Percentiles rank a stretch among this genome's conserved stretches.
Evolutionary conservation across 2,329 filamentous ascomycete genomes (phyloP).

Genomic region (Colletotrichum costaricense): DNA sequence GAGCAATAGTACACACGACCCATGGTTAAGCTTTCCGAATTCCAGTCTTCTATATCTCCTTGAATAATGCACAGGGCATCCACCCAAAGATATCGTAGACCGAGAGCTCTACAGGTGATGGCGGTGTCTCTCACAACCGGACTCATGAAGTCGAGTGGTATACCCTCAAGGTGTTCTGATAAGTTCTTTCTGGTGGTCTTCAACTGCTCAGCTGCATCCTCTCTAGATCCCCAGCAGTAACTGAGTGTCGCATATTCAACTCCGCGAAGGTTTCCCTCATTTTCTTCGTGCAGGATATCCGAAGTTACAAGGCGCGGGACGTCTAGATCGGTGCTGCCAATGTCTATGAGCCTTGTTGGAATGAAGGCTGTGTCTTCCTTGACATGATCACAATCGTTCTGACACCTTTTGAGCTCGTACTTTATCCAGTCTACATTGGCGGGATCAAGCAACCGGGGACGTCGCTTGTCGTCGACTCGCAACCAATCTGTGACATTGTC

Average conservation of each 20-base stretch:
- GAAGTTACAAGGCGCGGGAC: background rate
- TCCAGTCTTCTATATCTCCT: slow-evolving; percentile 38
- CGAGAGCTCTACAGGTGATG: slow-evolving; percentile 26
- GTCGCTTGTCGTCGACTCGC: background rate
- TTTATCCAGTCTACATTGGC: background rate
- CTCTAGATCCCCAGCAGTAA: slow-evolving; percentile 9
- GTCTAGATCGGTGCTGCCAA: background rate
- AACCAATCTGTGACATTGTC: background rate
- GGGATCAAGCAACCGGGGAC: background rate
- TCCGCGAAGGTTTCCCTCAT: background rate
- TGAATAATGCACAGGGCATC: slow-evolving; percentile 46
- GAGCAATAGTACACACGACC: slow-evolving; percentile 14
- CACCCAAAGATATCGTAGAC: slow-evolving; percentile 43
- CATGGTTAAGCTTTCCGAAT: slow-evolving; percentile 5
- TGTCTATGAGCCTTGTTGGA: slow-evolving; percentile 3
- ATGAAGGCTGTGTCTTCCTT: background rate
- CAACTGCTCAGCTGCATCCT: background rate
- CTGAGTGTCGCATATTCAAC: slow-evolving; percentile 3
- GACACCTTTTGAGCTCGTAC: background rate
- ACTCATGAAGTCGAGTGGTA: background rate
- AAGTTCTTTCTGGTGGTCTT: background rate
- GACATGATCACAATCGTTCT: background rate
- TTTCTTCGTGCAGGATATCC: background rate
- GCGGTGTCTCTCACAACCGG: background rate
- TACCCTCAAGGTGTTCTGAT: background rate